phyloP scores from a whole-genome alignment of 2,329 filamentous ascomycete species.

The Aureobasidium sp. region DNA sequence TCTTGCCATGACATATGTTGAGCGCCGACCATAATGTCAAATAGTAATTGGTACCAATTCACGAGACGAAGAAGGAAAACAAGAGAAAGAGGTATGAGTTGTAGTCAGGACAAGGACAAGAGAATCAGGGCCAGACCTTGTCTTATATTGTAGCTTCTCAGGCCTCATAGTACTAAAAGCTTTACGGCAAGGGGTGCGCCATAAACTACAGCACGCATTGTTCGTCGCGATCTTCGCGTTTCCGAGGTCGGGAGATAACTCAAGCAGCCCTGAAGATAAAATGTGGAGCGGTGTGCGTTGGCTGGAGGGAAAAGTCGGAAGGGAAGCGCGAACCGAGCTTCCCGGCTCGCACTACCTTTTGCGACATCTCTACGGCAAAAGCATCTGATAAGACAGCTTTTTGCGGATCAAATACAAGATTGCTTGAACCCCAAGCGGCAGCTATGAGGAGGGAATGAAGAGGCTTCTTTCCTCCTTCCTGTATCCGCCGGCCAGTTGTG shows the following conservation, averaged over 20 bases:
- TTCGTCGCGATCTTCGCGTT: not conserved
- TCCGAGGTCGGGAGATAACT: not conserved
- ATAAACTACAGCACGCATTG: not conserved
- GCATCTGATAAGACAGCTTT: not conserved
- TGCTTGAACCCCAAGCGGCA: not conserved
- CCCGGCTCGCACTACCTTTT: not conserved
- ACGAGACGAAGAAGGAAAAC: not conserved
- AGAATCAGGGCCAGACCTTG: not conserved
- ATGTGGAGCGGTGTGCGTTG: slow-evolving; percentile 12
- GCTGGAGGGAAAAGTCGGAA: not conserved
- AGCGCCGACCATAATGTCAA: not conserved
- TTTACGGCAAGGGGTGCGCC: not conserved
- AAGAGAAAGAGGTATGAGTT: not conserved
- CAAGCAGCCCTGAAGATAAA: not conserved
- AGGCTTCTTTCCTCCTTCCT: too few species aligned
- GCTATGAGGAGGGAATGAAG: too few species aligned
- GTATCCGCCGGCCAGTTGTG: too few species aligned
- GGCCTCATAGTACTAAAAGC: not conserved
- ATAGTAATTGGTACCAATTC: not conserved
- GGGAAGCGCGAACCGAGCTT: not conserved
- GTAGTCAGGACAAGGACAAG: not conserved
- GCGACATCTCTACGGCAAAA: rapidly evolving
- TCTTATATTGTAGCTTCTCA: not conserved
- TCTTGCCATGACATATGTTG: not conserved
- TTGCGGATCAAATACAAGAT: not conserved